phyloP scores from a whole-genome alignment of 1,284 basidiomycete species.

The Apiotrichum sp. region DNA sequence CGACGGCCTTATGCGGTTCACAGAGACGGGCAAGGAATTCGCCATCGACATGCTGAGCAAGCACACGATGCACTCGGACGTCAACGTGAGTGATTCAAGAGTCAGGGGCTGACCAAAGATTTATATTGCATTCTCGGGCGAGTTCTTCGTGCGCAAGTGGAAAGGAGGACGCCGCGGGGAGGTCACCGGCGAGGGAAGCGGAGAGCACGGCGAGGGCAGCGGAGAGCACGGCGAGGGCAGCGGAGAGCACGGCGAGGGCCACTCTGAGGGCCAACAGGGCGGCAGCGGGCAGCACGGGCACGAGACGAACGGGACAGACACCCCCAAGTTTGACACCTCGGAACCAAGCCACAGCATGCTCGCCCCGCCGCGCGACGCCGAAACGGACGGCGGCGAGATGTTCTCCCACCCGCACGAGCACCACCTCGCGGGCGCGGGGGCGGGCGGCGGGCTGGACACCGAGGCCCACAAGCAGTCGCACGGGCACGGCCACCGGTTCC shows the following conservation, averaged over 20 bases:
- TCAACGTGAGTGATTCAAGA: slow-evolving; percentile 34
- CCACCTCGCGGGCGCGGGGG: slow-evolving; percentile 7
- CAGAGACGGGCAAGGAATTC: slow-evolving; percentile 53
- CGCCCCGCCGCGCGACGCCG: slow-evolving; percentile 22
- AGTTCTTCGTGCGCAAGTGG: slow-evolving; percentile 29
- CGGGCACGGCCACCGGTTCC: too few relatives aligned
- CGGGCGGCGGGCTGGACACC: too few relatives aligned
- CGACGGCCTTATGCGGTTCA: slow-evolving; percentile 51
- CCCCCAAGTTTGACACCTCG: slow-evolving; percentile 30
- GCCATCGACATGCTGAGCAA: slow-evolving; percentile 52
- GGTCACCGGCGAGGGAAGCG: background rate
- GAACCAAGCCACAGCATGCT: slow-evolving; percentile 11
- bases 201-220: background rate
- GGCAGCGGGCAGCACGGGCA: too few relatives aligned
- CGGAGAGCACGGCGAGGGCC: background rate
- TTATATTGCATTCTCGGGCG: slow-evolving; percentile 41
- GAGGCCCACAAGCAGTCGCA: too few relatives aligned
- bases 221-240: background rate
- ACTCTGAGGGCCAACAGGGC: background rate
- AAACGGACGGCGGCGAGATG: slow-evolving; percentile 15
- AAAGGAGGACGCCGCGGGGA: background rate
- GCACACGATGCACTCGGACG: slow-evolving; percentile 54
- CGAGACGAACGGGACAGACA: slow-evolving; percentile 1
- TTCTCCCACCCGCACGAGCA: slow-evolving; percentile 6
- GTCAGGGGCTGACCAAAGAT: slow-evolving; percentile 17